Evolutionary conservation across 2,329 filamentous ascomycete species (phyloP).

Genomic region (Ophiostoma tasmaniense): DNA sequence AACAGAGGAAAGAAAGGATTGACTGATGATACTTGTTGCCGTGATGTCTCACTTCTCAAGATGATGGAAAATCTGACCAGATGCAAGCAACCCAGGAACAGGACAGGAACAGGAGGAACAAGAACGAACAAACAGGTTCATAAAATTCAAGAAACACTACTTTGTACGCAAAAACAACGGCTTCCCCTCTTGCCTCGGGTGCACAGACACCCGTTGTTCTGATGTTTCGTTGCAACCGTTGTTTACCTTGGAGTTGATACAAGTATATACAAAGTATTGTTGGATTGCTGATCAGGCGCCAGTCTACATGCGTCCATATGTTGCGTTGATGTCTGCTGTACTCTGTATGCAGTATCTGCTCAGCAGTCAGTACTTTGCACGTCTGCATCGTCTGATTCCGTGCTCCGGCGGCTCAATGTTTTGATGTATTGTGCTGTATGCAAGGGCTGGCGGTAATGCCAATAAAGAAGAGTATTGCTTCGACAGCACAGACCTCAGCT

Average conservation of each 20-base stretch:
- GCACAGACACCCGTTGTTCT: conserved; percentile 2
- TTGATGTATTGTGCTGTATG: neutral
- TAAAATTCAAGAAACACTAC: neutral
- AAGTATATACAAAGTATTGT: too few relatives aligned
- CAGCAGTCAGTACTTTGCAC: too few relatives aligned
- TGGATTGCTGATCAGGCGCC: too few relatives aligned
- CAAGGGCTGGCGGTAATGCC: neutral
- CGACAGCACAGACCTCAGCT: neutral
- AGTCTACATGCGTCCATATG: too few relatives aligned
- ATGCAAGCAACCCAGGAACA: too few relatives aligned
- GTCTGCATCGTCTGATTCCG: too few relatives aligned
- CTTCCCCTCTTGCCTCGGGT: conserved; percentile 3
- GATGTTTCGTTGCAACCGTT: neutral
- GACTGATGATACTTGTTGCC: too few relatives aligned
- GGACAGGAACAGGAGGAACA: neutral
- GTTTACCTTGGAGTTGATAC: neutral
- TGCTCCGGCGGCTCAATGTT: too few relatives aligned
- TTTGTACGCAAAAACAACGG: neutral
- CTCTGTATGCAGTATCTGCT: neutral
- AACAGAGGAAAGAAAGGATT: neutral
- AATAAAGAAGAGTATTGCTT: neutral
- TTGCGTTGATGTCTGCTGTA: too few relatives aligned
- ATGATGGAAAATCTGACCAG: too few relatives aligned
- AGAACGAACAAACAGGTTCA: too few relatives aligned
- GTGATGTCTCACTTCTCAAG: too few relatives aligned